Conservation (phyloP, 306 rosid genomes). For the Cucurbita ficifolia region DNA sequence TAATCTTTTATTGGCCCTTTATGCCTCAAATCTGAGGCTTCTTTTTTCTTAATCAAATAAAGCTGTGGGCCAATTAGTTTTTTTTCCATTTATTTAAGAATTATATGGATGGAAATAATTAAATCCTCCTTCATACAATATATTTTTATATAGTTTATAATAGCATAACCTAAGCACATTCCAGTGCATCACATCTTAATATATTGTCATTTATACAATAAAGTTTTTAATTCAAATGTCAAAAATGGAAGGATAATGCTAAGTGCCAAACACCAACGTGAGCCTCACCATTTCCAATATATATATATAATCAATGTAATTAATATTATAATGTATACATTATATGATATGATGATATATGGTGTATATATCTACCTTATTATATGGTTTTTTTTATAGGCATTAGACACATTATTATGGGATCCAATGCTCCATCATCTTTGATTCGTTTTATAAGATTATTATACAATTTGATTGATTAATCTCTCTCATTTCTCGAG, state of each 20-base stretch:
- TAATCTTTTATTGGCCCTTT: neutral
- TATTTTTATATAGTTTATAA: neutral
- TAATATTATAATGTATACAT: neutral
- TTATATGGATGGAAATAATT: neutral
- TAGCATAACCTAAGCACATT: neutral
- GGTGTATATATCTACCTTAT: neutral
- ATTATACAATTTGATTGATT: neutral
- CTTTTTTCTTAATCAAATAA: neutral
- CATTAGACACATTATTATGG: neutral
- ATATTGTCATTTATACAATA: neutral
- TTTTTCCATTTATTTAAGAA: neutral
- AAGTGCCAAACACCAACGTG: constrained; percentile 1
- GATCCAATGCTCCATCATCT: neutral
- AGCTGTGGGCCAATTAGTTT: neutral
- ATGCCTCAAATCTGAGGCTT: neutral
- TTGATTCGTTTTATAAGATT: neutral
- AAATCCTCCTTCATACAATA: neutral
- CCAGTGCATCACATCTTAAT: constrained; percentile 2
- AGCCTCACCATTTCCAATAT: neutral
- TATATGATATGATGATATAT: neutral
- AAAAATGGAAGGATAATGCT: constrained; percentile 1
- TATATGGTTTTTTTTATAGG: neutral
- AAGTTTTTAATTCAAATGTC: constrained; percentile 3
- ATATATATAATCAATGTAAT: neutral
- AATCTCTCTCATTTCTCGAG: neutral